Evolutionary conservation across 139 green algal genomes (phyloP), one percentile per base, ranked within the genome.

Genomic region (Micractinium sp.): DNA sequence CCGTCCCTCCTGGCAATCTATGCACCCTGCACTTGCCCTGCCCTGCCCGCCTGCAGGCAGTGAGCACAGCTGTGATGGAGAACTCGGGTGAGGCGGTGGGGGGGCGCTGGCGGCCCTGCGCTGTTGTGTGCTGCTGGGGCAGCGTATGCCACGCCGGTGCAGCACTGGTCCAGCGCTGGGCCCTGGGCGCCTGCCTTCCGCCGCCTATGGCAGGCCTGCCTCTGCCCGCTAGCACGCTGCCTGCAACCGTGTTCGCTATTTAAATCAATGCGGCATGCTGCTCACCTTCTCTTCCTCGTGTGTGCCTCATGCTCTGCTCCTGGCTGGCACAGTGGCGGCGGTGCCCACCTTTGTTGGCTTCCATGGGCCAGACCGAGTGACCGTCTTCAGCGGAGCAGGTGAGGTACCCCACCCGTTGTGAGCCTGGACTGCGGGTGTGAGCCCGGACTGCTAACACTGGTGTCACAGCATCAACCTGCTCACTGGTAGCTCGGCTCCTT

Each of bases 311-410:
- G 22, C 63, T n/a, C n/a, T 73, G 63, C 63, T n/a, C 63, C 4
- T 3, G 22, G 22, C 63, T 73, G 5, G 47, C 14, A 66, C 83
- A 87, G 83, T 96, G n/a, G 91, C 93, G 0, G 91, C 90, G 13
- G 93, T 96, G 82, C 94, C 94, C 35, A 96, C 93, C 0, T 96
- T 96, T 88, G 86, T 92, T 18, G 71, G 93, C 3, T 91, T 92
- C 77, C 88, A 91, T 29, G 89, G 81, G 29, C 78, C 80, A 0
- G 85, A 91, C 61, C 85, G 87, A 1, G 67, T 95, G 5, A 90
- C 92, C 29, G 76, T 80, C 25, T 95, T 97, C 86, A 93, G 84
- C 38, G 95, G 95, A 0, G 95, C 95, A 87, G 83, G 53, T 80
- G 67, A 31, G 60, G 27, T 18, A 15, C 47, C 47, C 47, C 47